Evolutionary conservation across 148 eudicot genomes (phyloP).

Genomic region (Amaranthus palmeri): DNA sequence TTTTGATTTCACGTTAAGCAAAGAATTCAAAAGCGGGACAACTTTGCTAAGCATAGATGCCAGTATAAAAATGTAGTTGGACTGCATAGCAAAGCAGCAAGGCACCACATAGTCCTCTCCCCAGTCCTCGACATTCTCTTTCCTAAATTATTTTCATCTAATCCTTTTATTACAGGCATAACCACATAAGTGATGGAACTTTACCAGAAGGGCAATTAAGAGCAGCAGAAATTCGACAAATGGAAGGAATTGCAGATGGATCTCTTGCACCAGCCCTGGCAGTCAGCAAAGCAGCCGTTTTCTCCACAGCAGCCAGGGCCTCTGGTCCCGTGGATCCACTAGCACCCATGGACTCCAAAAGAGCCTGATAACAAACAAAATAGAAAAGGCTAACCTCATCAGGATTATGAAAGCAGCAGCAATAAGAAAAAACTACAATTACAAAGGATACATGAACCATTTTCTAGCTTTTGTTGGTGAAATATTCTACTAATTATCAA

Average conservation of each 20-base stretch:
- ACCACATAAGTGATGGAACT: background rate
- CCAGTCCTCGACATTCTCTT: background rate
- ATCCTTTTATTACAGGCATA: background rate
- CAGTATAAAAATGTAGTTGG: background rate
- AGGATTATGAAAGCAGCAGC: background rate
- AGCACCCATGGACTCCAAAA: conserved; percentile 81
- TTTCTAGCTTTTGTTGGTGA: background rate
- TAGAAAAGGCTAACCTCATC: background rate
- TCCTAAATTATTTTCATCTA: background rate
- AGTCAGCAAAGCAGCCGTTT: conserved; percentile 79
- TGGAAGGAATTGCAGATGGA: conserved; percentile 97
- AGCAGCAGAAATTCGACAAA: conserved; percentile 94
- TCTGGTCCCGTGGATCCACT: conserved; percentile 81
- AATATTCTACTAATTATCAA: background rate
- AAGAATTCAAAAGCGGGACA: background rate
- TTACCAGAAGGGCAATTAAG: conserved; percentile 93
- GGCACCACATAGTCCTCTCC: no score
- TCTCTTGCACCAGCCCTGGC: conserved; percentile 99
- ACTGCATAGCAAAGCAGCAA: background rate
- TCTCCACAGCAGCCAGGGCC: conserved; percentile 83
- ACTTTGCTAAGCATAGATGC: background rate
- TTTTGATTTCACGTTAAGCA: background rate
- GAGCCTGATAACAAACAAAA: conserved; percentile 49
- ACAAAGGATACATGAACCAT: background rate
- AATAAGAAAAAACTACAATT: conserved; percentile 6